Evolutionary conservation across 768 basidiomycete genomes (phyloP).

Genomic region (Serendipita sp.): DNA sequence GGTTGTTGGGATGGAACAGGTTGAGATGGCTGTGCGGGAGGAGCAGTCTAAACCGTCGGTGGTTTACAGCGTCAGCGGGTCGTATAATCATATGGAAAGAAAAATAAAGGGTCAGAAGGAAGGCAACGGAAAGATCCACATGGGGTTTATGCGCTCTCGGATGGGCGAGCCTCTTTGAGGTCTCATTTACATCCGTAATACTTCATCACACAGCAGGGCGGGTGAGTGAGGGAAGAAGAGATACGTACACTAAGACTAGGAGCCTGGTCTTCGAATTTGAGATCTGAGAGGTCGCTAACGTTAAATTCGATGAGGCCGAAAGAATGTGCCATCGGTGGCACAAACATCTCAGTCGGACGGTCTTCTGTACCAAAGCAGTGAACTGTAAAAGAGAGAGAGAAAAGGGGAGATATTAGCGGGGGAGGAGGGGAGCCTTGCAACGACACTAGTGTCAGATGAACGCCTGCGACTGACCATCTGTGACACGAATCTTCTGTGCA

Average conservation of each 20-base stretch:
- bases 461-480: background rate
- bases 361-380: slow-evolving; percentile 2
- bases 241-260: background rate
- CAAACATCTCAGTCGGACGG: background rate
- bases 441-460: background rate
- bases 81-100: no score
- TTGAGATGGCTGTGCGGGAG: background rate
- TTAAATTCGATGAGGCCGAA: slow-evolving; percentile 2
- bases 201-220: slow-evolving; percentile 23
- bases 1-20: background rate
- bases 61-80: background rate
- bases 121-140: slow-evolving; percentile 49
- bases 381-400: background rate
- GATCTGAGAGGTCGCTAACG: slow-evolving; percentile 4
- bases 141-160: slow-evolving; percentile 31
- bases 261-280: slow-evolving; percentile 3
- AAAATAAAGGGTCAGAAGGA: slow-evolving; percentile 31
- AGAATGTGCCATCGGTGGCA: background rate
- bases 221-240: background rate
- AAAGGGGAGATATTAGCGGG: background rate
- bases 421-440: background rate
- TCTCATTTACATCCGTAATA: slow-evolving; percentile 32
- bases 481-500: slow-evolving; percentile 1
- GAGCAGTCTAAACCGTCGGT: background rate
- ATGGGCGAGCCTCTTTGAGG: slow-evolving; percentile 17